These are phyloP conservation scores for Diplodia corticola DNA, from an alignment of 2,329 filamentous ascomycete genomes.

Conservation along the genomic window DNA sequence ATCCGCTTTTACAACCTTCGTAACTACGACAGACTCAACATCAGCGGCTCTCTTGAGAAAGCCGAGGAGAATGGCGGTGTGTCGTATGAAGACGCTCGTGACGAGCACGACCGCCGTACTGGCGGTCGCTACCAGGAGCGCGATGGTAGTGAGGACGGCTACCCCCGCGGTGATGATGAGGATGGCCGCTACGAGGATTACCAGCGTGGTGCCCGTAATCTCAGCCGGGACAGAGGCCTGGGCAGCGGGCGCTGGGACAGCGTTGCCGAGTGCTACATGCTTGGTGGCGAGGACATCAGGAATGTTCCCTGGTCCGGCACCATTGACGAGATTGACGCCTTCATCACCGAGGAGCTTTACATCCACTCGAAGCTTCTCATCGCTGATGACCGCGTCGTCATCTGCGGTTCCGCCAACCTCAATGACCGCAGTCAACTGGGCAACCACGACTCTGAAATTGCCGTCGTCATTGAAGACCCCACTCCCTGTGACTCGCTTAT, in stretches of 20 bases:
- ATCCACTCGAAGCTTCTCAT: conserved; percentile 73
- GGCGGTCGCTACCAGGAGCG: conserved; percentile 40
- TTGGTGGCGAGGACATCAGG: conserved; percentile 68
- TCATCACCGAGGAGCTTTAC: conserved; percentile 64
- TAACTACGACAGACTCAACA: conserved; percentile 82
- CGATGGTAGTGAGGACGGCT: conserved; percentile 33
- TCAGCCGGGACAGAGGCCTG: conserved; percentile 48
- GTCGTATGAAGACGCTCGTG: conserved; percentile 65
- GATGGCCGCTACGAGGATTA: conserved; percentile 65
- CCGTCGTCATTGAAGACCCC: conserved; percentile 82
- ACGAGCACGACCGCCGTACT: conserved; percentile 61
- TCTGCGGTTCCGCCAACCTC: conserved; percentile 74
- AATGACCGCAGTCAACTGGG: conserved; percentile 77
- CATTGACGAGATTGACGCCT: conserved; percentile 60
- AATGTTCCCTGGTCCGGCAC: conserved; percentile 61
- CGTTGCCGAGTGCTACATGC: conserved; percentile 81
- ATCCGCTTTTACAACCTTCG: conserved; percentile 84
- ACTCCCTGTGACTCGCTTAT: conserved; percentile 69
- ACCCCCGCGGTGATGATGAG: conserved; percentile 28
- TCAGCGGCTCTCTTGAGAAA: conserved; percentile 59
- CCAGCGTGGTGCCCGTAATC: conserved; percentile 65
- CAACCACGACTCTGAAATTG: conserved; percentile 82
- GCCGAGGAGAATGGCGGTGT: conserved; percentile 66
- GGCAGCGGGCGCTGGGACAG: conserved; percentile 67
- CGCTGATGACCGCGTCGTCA: conserved; percentile 77